Percentiles rank a stretch among this genome's conserved stretches.
Evolutionary conservation across 805 yeast species (phyloP).

Genomic region (Starmerella floricola): DNA sequence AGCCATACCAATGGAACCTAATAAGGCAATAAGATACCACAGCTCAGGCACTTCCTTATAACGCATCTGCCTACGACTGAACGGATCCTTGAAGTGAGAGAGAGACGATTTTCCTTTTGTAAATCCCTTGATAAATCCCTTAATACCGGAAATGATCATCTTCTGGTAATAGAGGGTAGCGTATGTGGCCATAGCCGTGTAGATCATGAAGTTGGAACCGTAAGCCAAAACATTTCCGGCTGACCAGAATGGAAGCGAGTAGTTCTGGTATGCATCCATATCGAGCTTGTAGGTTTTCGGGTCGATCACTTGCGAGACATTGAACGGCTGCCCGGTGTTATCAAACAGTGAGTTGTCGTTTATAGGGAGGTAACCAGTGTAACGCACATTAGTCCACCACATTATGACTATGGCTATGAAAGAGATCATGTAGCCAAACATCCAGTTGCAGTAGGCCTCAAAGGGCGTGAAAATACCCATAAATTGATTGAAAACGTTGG

Average conservation of each 20-base stretch:
- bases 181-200: slow-evolving; percentile 43
- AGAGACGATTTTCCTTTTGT: slow-evolving; percentile 13
- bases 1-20: slow-evolving; percentile 36
- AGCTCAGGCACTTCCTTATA: slow-evolving; percentile 54
- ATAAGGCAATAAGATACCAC: slow-evolving; percentile 38
- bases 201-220: slow-evolving; percentile 46
- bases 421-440: slow-evolving; percentile 33
- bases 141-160: background rate
- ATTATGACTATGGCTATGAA: slow-evolving; percentile 25
- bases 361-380: slow-evolving; percentile 43
- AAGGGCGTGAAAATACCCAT: slow-evolving; percentile 10
- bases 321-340: slow-evolving; percentile 33
- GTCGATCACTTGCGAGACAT: slow-evolving; percentile 38
- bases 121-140: background rate
- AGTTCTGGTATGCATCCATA: slow-evolving; percentile 38
- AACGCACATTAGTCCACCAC: slow-evolving; percentile 38
- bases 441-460: slow-evolving; percentile 9
- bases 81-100: slow-evolving; percentile 27
- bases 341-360: slow-evolving; percentile 35
- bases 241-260: slow-evolving; percentile 57
- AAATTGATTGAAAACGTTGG: slow-evolving; percentile 19
- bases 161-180: slow-evolving; percentile 29
- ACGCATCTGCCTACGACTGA: slow-evolving; percentile 43
- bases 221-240: slow-evolving; percentile 50
- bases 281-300: slow-evolving; percentile 34